Percentiles rank a stretch among this genome's conserved stretches.
These are phyloP conservation scores for Gloeophyllum trabeum DNA, from an alignment of 768 basidiomycete genomes.

Conservation along the genomic window DNA sequence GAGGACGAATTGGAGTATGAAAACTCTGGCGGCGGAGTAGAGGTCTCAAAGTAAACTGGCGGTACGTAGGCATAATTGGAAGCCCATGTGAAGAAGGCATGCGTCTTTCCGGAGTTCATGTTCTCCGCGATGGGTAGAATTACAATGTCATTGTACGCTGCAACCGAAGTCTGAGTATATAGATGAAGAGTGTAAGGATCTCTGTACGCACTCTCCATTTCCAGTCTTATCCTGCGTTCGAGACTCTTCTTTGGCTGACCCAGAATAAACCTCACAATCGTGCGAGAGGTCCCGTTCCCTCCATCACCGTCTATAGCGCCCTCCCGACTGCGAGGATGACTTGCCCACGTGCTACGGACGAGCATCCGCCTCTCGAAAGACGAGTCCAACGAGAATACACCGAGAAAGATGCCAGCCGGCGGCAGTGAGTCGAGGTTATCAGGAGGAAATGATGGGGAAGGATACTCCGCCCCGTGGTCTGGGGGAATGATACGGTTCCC, in stretches of 20 bases:
- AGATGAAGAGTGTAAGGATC: not conserved
- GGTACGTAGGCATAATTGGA: conserved; percentile 87
- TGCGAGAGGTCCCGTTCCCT: conserved; percentile 68
- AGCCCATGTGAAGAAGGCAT: conserved; percentile 91
- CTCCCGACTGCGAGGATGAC: conserved; percentile 64
- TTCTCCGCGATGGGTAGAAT: conserved; percentile 81
- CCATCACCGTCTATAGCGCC: conserved; percentile 63
- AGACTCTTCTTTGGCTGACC: conserved; percentile 74
- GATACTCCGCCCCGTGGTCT: conserved; percentile 13
- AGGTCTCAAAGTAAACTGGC: conserved; percentile 46
- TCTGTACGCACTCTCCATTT: conserved; percentile 77
- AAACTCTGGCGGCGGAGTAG: conserved; percentile 33
- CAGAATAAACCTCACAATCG: conserved; percentile 81
- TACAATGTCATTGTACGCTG: conserved; percentile 81
- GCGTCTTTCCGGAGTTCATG: conserved; percentile 93
- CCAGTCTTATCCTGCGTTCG: conserved; percentile 70
- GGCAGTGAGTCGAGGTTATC: conserved; percentile 58
- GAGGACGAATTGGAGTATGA: conserved; percentile 56
- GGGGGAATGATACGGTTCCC: conserved; percentile 27
- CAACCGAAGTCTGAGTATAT: not conserved
- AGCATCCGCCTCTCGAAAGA: conserved; percentile 78
- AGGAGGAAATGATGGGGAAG: conserved; percentile 54
- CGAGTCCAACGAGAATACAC: conserved; percentile 84
- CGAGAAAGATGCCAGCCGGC: conserved; percentile 80
- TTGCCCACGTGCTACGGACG: conserved; percentile 85